phyloP scores from a whole-genome alignment of 208 protist genomes.

The Crithidia mellificae region DNA sequence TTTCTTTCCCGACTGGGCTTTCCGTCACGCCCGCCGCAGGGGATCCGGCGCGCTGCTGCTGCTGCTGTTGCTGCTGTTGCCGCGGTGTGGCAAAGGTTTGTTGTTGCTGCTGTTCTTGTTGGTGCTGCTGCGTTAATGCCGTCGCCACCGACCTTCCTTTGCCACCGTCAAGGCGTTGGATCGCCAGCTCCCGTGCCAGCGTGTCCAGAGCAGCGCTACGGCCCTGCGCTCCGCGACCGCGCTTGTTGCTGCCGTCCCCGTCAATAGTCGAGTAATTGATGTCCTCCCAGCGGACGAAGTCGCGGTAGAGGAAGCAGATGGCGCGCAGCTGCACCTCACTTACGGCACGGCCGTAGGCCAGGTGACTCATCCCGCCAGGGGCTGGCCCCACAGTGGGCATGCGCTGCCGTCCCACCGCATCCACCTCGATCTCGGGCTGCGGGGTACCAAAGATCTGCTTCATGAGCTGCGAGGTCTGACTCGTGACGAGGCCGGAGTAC shows the following conservation, averaged over 20 bases:
- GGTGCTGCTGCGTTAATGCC: conserved; percentile 19
- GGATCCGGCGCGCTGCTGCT: too few species aligned
- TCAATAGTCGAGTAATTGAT: conserved; percentile 76
- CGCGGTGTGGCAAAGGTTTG: neutral
- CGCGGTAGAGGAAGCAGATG: conserved; percentile 67
- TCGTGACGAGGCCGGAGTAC: conserved; percentile 72
- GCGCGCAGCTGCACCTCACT: conserved; percentile 72
- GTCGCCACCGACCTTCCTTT: conserved; percentile 17
- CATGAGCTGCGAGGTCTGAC: conserved; percentile 56
- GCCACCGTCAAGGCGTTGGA: conserved; percentile 20
- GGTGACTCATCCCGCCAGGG: conserved; percentile 53
- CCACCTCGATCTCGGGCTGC: conserved; percentile 63
- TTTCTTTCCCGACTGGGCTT: conserved; percentile 1
- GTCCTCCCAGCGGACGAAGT: conserved; percentile 81
- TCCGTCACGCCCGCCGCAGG: neutral
- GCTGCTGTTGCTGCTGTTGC: neutral
- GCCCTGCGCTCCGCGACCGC: too few species aligned
- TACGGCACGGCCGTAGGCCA: conserved; percentile 58
- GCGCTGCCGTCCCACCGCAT: conserved; percentile 63
- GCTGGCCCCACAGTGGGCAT: conserved; percentile 71
- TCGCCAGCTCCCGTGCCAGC: conserved; percentile 19
- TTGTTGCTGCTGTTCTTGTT: conserved; percentile 3
- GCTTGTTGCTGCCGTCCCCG: neutral
- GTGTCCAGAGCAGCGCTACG: conserved; percentile 4
- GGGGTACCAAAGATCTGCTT: conserved; percentile 69